Evolutionary conservation across 768 basidiomycete genomes (phyloP).

Genomic region (Amanita fuliginea): DNA sequence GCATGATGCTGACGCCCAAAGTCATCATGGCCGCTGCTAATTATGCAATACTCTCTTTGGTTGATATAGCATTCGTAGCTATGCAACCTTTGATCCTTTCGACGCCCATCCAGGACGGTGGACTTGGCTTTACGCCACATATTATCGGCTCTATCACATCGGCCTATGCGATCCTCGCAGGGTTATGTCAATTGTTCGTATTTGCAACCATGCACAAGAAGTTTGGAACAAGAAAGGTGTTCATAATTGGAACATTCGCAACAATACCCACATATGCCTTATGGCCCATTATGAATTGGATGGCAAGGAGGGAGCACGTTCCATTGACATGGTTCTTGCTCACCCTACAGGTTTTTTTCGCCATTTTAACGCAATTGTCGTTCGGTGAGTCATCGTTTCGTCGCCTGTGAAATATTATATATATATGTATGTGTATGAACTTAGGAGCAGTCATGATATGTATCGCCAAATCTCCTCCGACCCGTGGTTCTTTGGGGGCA

Average conservation of each 20-base stretch:
- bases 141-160: conserved; percentile 49
- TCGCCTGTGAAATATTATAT: neutral
- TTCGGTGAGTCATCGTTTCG: neutral
- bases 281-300: conserved; percentile 29
- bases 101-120: conserved; percentile 50
- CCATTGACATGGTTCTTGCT: neutral
- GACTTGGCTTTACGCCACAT: conserved; percentile 43
- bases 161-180: conserved; percentile 39
- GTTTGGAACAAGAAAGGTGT: conserved; percentile 18
- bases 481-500: neutral
- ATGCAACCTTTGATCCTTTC: conserved; percentile 42
- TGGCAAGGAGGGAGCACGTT: neutral
- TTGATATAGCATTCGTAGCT: conserved; percentile 40
- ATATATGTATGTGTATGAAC: neutral
- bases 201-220: conserved; percentile 43
- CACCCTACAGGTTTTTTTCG: neutral
- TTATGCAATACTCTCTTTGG: neutral
- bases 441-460: no score
- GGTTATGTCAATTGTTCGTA: conserved; percentile 40
- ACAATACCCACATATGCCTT: conserved; percentile 29
- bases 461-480: neutral
- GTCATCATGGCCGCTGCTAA: conserved; percentile 43
- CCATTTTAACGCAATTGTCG: neutral
- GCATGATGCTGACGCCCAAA: conserved; percentile 11
- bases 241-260: conserved; percentile 28